These are phyloP conservation scores for Leishmania amazonensis DNA, from an alignment of 208 protist species.

Conservation along the genomic window DNA sequence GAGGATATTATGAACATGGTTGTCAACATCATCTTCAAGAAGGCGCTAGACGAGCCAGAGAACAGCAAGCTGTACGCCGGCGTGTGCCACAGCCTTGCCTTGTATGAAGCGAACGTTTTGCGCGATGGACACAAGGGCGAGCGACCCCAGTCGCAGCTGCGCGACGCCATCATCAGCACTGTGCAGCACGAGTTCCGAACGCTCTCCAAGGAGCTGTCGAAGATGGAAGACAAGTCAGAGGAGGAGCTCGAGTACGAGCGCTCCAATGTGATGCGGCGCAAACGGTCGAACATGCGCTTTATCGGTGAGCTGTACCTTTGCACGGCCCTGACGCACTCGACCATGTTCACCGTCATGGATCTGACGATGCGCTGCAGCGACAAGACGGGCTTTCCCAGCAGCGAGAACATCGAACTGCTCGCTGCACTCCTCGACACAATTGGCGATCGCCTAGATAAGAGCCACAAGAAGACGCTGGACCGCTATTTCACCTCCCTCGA, in stretches of 20 bases:
- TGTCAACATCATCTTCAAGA: conserved; percentile 79
- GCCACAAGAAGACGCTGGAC: conserved; percentile 55
- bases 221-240: conserved; percentile 38
- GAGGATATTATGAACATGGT: conserved; percentile 59
- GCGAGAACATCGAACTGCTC: conserved; percentile 84
- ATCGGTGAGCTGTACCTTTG: conserved; percentile 85
- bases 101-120: conserved; percentile 68
- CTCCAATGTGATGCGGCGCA: conserved; percentile 76
- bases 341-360: conserved; percentile 76
- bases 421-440: conserved; percentile 75
- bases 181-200: conserved; percentile 68
- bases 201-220: conserved; percentile 20
- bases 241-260: conserved; percentile 70
- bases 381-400: conserved; percentile 49
- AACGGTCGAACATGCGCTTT: conserved; percentile 89
- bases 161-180: conserved; percentile 66
- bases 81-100: conserved; percentile 77
- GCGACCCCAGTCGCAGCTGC: conserved; percentile 66
- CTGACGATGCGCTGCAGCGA: conserved; percentile 54
- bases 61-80: conserved; percentile 81
- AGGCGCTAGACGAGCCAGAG: conserved; percentile 87
- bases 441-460: conserved; percentile 67
- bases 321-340: conserved; percentile 65
- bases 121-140: conserved; percentile 18
- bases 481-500: conserved; percentile 60